Evolutionary conservation across 805 yeast species (phyloP), one percentile per base, ranked within the genome.

Genomic region (Candida verbasci): DNA sequence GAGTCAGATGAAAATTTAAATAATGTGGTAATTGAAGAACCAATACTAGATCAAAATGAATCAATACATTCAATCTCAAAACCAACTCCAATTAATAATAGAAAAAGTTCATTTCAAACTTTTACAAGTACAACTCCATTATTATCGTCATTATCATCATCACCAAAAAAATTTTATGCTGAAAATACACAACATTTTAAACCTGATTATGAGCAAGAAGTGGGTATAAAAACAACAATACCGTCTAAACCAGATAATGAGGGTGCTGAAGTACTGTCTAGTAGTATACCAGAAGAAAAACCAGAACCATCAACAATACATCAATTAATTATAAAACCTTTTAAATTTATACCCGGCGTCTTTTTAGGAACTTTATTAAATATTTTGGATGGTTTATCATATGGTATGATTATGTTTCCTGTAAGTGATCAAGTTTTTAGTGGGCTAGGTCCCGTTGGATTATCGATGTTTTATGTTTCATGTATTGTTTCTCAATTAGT

Each of bases 381-480:
- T 55, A 82, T 93, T 30, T 71, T 93, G 33, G 98, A 93, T 58
- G 98, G 95, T 0, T 69, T 93, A 33, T 86, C 96, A 0, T 93
- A 93, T 56, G 98, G 98, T 33, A 89, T 93, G 97, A 93, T 93
- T 54, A 78, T 93, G 68, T 93, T 93, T 62, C 98, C 98, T 0
- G 73, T 89, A 24, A 82, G 94, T 25, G 88, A 82, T 44, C 74
- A 88, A 1, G 55, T 82, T 0, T 93, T 93, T 53, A 67, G 87
- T 2, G 68, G 74, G 9, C 62, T 93, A 53, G 97, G 93, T 0
- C 86, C 96, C 1, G 76, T 86, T 1, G 98, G 98, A 0, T 56
- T 93, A 28, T 84, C 97, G 1, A 85, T 93, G 93, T 93, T 93
- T 58, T 93, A 93, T 59, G 76, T 91, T 27, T 85, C 95, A 4